A percentile compares a stretch with the other conserved stretches of the same genome.
Evolutionary conservation across 805 yeast genomes (phyloP).

Genomic region (Starmerella davenportii): DNA sequence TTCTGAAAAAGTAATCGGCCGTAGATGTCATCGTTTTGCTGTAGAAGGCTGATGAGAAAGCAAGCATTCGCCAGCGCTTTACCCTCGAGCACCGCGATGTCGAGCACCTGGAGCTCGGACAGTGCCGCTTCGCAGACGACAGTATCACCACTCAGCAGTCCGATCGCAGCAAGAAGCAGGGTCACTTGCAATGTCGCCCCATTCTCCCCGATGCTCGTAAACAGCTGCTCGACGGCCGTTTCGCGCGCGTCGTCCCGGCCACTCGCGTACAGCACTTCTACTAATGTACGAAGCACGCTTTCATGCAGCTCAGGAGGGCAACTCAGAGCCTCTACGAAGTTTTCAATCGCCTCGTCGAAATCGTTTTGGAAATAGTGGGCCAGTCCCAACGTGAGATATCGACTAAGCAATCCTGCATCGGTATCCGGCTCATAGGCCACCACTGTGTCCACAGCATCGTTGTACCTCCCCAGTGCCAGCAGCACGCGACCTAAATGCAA

Average conservation of each 20-base stretch:
- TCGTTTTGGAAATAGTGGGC: slow-evolving; percentile 44
- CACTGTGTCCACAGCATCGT: slow-evolving; percentile 33
- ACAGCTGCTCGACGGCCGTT: slow-evolving; percentile 72
- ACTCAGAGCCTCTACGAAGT: slow-evolving; percentile 48
- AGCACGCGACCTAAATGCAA: slow-evolving; percentile 50
- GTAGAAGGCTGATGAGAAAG: slow-evolving; percentile 9
- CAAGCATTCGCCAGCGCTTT: slow-evolving; percentile 24
- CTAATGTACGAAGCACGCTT: slow-evolving; percentile 50
- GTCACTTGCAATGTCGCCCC: slow-evolving; percentile 56
- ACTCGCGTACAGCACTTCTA: slow-evolving; percentile 63
- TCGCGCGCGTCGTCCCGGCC: slow-evolving; percentile 61
- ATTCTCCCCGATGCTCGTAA: slow-evolving; percentile 39
- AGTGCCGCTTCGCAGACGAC: slow-evolving; percentile 37
- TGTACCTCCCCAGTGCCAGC: slow-evolving; percentile 42
- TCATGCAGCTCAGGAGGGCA: slow-evolving; percentile 28
- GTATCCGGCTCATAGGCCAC: slow-evolving; percentile 33
- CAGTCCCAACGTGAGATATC: slow-evolving; percentile 55
- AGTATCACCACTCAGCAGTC: slow-evolving; percentile 41
- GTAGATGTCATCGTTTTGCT: slow-evolving; percentile 29
- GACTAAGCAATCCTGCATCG: slow-evolving; percentile 36
- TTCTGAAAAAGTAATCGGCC: slow-evolving; percentile 55
- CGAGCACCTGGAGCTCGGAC: slow-evolving; percentile 45
- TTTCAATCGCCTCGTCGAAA: slow-evolving; percentile 47
- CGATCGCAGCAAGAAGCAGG: slow-evolving; percentile 61
- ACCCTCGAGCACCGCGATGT: slow-evolving; percentile 27